These are phyloP conservation scores for Alternaria sp. DNA, from an alignment of 2,329 filamentous ascomycete species.

Conservation along the genomic window DNA sequence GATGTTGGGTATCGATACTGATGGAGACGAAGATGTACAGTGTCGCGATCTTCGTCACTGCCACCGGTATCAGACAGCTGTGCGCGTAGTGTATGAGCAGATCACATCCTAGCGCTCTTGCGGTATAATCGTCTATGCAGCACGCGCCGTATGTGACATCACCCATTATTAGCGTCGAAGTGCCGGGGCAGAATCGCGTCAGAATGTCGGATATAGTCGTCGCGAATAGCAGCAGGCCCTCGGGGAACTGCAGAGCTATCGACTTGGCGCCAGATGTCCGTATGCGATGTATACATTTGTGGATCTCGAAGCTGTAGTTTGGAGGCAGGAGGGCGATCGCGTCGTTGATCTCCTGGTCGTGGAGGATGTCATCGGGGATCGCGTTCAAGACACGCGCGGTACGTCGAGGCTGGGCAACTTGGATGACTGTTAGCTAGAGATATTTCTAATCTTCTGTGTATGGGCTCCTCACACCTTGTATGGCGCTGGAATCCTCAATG, in stretches of 20 bases:
- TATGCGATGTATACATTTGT: conserved; percentile 96
- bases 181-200: conserved; percentile 88
- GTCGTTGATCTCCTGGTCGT: conserved; percentile 83
- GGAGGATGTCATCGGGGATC: conserved; percentile 83
- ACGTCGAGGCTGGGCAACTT: conserved; percentile 75
- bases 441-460: neutral
- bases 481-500: conserved; percentile 68
- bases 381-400: conserved; percentile 85
- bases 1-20: conserved; percentile 87
- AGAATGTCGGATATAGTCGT: conserved; percentile 98
- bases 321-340: conserved; percentile 85
- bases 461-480: conserved; percentile 66
- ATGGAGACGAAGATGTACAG: conserved; percentile 99
- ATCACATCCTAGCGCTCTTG: conserved; percentile 90
- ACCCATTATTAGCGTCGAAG: conserved; percentile 96
- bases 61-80: conserved; percentile 93
- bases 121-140: conserved; percentile 98
- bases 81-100: conserved; percentile 96
- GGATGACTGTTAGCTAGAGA: conserved; percentile 1
- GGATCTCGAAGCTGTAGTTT: conserved; percentile 99
- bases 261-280: conserved; percentile 78
- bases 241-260: conserved; percentile 95
- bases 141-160: conserved; percentile 98
- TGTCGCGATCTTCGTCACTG: conserved; percentile 95
- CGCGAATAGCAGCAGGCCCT: conserved; percentile 92